phyloP scores from a whole-genome alignment of 352 stramenopile genomes.

The Blastocystis sp. region DNA sequence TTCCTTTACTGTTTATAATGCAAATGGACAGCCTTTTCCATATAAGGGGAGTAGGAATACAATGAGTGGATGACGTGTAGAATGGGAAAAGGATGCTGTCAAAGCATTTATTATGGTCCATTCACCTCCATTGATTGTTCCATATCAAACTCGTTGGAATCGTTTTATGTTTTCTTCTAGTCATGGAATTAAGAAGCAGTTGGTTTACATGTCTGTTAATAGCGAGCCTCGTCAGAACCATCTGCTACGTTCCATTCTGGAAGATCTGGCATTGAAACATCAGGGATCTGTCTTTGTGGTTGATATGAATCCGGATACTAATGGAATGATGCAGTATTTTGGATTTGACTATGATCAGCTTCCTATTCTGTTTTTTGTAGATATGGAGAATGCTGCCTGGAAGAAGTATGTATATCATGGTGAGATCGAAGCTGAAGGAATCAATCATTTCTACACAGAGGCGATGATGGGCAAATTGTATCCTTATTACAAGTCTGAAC shows the following conservation, averaged over 20 bases:
- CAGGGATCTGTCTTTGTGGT: neutral
- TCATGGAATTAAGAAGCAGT: conserved; percentile 17
- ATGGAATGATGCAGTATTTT: conserved; percentile 37
- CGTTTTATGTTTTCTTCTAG: neutral
- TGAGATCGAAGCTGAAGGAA: neutral
- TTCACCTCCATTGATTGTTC: conserved; percentile 4
- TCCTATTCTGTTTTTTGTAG: conserved; percentile 31
- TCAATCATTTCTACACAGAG: neutral
- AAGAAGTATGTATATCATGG: conserved; percentile 46
- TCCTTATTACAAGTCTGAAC: conserved; percentile 35
- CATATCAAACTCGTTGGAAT: neutral
- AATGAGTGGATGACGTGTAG: neutral
- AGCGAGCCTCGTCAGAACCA: neutral
- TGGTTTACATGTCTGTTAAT: conserved; percentile 42
- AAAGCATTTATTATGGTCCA: neutral
- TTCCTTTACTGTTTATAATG: neutral
- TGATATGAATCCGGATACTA: neutral
- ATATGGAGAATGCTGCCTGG: neutral
- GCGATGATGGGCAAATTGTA: neutral
- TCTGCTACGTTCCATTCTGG: neutral
- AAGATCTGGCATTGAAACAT: neutral
- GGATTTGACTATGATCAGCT: conserved; percentile 13
- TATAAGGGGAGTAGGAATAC: neutral
- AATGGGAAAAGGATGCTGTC: conserved; percentile 15
- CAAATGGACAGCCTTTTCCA: neutral